Percentiles rank a stretch among this genome's conserved stretches.
phyloP scores from a whole-genome alignment of 495 filamentous ascomycete genomes.

The Darksidea phi region DNA sequence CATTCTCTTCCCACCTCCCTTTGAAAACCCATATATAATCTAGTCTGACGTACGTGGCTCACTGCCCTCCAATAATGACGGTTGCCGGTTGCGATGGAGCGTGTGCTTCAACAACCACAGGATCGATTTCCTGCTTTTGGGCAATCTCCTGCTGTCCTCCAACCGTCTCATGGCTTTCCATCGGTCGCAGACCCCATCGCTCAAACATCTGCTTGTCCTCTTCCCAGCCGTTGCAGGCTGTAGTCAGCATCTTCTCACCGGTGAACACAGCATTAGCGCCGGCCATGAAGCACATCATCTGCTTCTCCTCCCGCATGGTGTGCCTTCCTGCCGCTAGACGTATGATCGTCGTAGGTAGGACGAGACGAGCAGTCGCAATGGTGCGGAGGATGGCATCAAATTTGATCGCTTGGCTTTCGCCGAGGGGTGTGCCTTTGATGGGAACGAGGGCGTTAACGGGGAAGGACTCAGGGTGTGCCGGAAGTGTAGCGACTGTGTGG shows the following conservation, averaged over 20 bases:
- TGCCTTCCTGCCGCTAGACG: slow-evolving; percentile 77
- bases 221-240: slow-evolving; percentile 83
- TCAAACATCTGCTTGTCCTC: slow-evolving; percentile 79
- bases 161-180: slow-evolving; percentile 54
- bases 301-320: slow-evolving; percentile 76
- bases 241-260: slow-evolving; percentile 89
- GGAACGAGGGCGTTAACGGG: slow-evolving; percentile 84
- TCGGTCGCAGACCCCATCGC: slow-evolving; percentile 70
- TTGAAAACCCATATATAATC: too few species aligned
- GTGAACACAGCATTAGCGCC: slow-evolving; percentile 89
- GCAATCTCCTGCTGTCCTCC: slow-evolving; percentile 19
- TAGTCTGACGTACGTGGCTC: too few species aligned
- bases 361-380: slow-evolving; percentile 72
- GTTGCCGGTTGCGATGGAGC: not conserved
- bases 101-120: not conserved
- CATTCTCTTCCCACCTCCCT: too few species aligned
- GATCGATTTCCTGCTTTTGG: not conserved
- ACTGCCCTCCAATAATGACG: too few species aligned
- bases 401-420: slow-evolving; percentile 64
- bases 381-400: slow-evolving; percentile 73
- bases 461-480: slow-evolving; percentile 76
- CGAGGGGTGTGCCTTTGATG: slow-evolving; percentile 80
- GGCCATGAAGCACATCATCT: slow-evolving; percentile 78
- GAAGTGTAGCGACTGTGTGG: slow-evolving; percentile 72
- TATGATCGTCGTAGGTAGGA: slow-evolving; percentile 78